Percentiles rank a stretch among this genome's conserved stretches.
Conservation (phyloP, 176 grass and related monocot genomes). For the Areca catechu region DNA sequence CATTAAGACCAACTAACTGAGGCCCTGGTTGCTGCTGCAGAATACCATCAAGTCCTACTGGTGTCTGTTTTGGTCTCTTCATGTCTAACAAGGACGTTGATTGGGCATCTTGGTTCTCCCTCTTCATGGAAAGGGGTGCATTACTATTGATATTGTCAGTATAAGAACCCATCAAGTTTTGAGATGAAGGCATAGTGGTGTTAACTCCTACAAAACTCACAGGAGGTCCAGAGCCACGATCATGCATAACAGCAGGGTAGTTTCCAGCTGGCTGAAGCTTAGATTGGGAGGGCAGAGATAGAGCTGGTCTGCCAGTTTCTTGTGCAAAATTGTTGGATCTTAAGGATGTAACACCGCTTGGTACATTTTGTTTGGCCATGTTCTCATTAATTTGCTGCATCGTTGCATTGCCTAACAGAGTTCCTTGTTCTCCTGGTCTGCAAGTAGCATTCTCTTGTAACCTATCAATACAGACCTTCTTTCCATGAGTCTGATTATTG, state of each 20-base stretch:
- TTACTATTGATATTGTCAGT: constrained; percentile 23
- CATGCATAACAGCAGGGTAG: constrained; percentile 43
- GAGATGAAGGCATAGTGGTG: constrained; percentile 51
- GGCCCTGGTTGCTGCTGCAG: constrained; percentile 34
- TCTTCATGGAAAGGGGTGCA: constrained; percentile 58
- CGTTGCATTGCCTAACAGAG: constrained; percentile 28
- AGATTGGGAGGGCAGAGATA: constrained; percentile 38
- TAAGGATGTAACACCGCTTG: constrained; percentile 37
- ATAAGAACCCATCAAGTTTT: constrained; percentile 49
- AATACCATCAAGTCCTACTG: constrained; percentile 49
- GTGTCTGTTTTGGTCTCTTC: constrained; percentile 63
- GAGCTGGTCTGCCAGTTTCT: constrained; percentile 42
- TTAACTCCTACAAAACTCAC: constrained; percentile 45
- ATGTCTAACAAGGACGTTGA: constrained; percentile 29
- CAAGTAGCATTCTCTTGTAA: constrained; percentile 30
- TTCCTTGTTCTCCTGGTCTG: constrained; percentile 33
- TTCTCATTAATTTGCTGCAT: constrained; percentile 37
- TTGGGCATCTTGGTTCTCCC: constrained; percentile 64
- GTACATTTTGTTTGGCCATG: constrained; percentile 27
- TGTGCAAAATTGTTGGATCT: constrained; percentile 52
- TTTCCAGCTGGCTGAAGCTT: constrained; percentile 42
- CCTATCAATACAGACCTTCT: constrained; percentile 85
- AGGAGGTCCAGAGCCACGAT: constrained; percentile 42
- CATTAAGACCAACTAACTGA: constrained; percentile 35
- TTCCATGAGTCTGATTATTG: constrained; percentile 61